phyloP scores from a whole-genome alignment of 257 asterid genomes.

The Fraxinus anomala region DNA sequence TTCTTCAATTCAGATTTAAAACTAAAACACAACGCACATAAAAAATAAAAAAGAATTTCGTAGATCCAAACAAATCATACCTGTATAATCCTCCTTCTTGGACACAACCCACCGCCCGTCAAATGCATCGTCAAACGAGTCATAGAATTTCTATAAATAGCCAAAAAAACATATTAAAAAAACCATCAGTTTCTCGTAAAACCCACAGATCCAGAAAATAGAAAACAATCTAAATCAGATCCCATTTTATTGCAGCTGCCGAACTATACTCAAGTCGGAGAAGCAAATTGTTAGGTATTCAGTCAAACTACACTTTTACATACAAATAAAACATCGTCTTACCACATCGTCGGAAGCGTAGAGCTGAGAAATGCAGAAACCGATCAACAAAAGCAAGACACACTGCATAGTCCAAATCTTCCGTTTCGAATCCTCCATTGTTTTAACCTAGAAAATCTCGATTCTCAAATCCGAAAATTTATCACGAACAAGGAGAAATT shows the following conservation, averaged over 20 bases:
- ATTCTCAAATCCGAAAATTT: conserved; percentile 13
- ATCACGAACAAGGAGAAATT: neutral
- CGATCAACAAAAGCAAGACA: conserved; percentile 48
- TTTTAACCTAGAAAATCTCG: neutral
- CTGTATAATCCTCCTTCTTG: conserved; percentile 48
- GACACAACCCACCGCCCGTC: conserved; percentile 49
- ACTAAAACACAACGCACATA: neutral
- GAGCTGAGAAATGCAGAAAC: conserved; percentile 63
- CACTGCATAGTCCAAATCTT: conserved; percentile 48
- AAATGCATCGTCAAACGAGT: conserved; percentile 48
- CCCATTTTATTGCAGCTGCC: neutral
- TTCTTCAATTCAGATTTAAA: neutral
- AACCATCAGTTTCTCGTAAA: neutral
- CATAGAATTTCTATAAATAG: conserved; percentile 40
- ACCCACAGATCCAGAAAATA: neutral
- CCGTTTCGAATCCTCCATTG: conserved; percentile 58
- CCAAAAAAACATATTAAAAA: neutral
- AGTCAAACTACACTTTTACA: neutral
- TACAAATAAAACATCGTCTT: conserved; percentile 18
- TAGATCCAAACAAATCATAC: conserved; percentile 31
- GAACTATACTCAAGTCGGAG: neutral
- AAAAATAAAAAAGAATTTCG: neutral
- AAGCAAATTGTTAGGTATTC: neutral
- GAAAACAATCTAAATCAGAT: neutral
- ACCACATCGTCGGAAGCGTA: conserved; percentile 74